Evolutionary conservation across 169 alveolate genomes (phyloP), one percentile per base, ranked within the genome.

Genomic region (Cryptosporidium ubiquitum): DNA sequence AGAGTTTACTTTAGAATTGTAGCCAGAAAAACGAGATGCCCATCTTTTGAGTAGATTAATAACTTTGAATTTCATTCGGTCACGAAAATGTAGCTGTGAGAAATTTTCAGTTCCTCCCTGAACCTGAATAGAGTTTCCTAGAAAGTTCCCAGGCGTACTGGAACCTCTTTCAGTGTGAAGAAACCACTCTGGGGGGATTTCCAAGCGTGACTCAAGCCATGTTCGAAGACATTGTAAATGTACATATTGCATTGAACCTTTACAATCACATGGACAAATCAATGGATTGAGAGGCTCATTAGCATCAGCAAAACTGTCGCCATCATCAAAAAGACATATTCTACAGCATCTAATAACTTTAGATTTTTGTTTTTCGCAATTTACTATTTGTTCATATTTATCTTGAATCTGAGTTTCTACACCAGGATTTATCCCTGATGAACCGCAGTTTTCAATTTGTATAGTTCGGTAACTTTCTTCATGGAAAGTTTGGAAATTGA

Each of bases 221-320:
- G 94, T 94, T 70, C 98, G 93, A 68, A 98, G 93, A 93, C 99
- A 98, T 60, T 95, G 95, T 52, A 96, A 91, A 92, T 98, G 99
- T 16, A 98, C 98, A 86, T 92, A 95, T 84, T 95, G 95, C 91
- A 97, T 95, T 29, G 98, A 94, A 1, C 99, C 99, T 37, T 93
- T 91, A 92, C 99, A 97, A 61, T 94, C 96, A 91, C 99, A 97
- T 12, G 98, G 98, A 20, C 96, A 92, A 16, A 97, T 95, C 35
- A 97, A 84, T 33, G 96, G 97, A 68, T 96, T 79, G 37, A 61
- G 47, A 20, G 55, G 64, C 39, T 84, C 84, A 26, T 74, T 31
- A 0, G 40, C 9, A 40, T 75, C 91, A 61, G 16, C 35, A 35
- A 86, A 66, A 12, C 79, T 39, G 5, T 79, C 89, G 18, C 69